Conservation (phyloP, 2,329 filamentous ascomycete species). For the Aspergillus cejpii region DNA sequence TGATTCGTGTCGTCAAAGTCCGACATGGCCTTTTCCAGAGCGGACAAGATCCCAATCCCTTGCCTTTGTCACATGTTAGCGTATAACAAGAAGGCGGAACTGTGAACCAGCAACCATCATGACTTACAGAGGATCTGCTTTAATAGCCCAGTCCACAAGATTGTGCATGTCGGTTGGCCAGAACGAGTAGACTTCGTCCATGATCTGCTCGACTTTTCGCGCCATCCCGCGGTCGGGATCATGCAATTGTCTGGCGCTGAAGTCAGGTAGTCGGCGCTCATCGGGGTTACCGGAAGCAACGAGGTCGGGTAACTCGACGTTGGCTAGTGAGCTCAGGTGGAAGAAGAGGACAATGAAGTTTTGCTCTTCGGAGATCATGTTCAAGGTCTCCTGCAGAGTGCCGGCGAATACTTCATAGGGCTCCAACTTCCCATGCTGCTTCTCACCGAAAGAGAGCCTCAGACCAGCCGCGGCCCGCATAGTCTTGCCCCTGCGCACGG, state of each 20-base stretch:
- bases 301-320: slow-evolving; percentile 74
- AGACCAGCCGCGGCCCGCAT: slow-evolving; percentile 42
- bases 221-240: slow-evolving; percentile 84
- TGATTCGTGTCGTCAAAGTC: slow-evolving; percentile 86
- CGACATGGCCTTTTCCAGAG: slow-evolving; percentile 69
- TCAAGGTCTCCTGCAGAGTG: slow-evolving; percentile 72
- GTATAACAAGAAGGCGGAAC: slow-evolving; percentile 1
- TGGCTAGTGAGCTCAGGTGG: slow-evolving; percentile 80
- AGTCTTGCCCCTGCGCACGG: slow-evolving; percentile 88
- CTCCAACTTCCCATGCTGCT: slow-evolving; percentile 58
- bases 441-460: slow-evolving; percentile 43
- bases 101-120: too few relatives aligned
- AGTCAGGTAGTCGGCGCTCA: slow-evolving; percentile 63
- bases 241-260: slow-evolving; percentile 68
- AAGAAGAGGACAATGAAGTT: slow-evolving; percentile 98
- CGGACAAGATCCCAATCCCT: slow-evolving; percentile 77
- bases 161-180: slow-evolving; percentile 70
- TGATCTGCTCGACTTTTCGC: slow-evolving; percentile 73
- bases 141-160: slow-evolving; percentile 76
- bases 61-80: slow-evolving; percentile 51
- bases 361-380: slow-evolving; percentile 83
- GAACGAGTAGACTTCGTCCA: slow-evolving; percentile 83
- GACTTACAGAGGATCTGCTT: slow-evolving; percentile 74
- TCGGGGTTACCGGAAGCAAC: slow-evolving; percentile 61
- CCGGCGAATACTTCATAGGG: slow-evolving; percentile 76